A percentile compares a stretch with the other conserved stretches of the same genome.
phyloP scores from a whole-genome alignment of 2,329 filamentous ascomycete species.

The Claviceps pazoutovae region DNA sequence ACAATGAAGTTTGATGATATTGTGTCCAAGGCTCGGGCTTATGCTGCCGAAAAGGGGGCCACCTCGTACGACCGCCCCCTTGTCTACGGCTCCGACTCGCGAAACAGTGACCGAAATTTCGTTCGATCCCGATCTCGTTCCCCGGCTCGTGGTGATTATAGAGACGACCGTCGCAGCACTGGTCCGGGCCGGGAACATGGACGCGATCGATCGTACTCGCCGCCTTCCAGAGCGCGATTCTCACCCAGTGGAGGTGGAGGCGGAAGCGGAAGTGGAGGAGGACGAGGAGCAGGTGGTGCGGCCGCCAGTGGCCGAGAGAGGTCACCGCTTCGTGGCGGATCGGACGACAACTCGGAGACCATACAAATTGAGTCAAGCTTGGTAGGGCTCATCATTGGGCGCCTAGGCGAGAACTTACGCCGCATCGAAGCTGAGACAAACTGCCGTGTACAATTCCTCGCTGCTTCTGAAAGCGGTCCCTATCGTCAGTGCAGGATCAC shows the following conservation, averaged over 20 bases:
- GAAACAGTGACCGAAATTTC: conserved; percentile 36
- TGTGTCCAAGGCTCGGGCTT: conserved; percentile 70
- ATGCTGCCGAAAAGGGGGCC: conserved; percentile 66
- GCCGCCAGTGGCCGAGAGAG: conserved; percentile 38
- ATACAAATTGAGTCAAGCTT: conserved; percentile 78
- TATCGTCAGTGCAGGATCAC: conserved; percentile 78
- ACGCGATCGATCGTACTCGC: conserved; percentile 62
- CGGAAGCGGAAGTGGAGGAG: conserved; percentile 22
- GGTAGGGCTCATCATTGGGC: conserved; percentile 80
- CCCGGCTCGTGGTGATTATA: conserved; percentile 54
- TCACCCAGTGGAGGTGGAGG: conserved; percentile 40
- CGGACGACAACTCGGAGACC: conserved; percentile 61
- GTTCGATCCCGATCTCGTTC: conserved; percentile 60
- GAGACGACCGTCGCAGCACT: conserved; percentile 67
- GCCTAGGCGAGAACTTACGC: conserved; percentile 77
- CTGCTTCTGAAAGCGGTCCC: conserved; percentile 57
- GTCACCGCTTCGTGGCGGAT: conserved; percentile 37
- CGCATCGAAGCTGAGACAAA: conserved; percentile 72
- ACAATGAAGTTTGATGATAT: conserved; percentile 75
- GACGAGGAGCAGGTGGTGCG: conserved; percentile 16
- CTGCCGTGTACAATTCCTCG: conserved; percentile 78
- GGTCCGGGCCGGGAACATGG: conserved; percentile 32
- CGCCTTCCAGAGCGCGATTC: conserved; percentile 43
- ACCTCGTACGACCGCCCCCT: conserved; percentile 45
- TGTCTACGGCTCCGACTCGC: conserved; percentile 26